Evolutionary conservation across 2,329 filamentous ascomycete genomes (phyloP), one percentile per base, ranked within the genome.

Genomic region (Aureobasidium sp.): DNA sequence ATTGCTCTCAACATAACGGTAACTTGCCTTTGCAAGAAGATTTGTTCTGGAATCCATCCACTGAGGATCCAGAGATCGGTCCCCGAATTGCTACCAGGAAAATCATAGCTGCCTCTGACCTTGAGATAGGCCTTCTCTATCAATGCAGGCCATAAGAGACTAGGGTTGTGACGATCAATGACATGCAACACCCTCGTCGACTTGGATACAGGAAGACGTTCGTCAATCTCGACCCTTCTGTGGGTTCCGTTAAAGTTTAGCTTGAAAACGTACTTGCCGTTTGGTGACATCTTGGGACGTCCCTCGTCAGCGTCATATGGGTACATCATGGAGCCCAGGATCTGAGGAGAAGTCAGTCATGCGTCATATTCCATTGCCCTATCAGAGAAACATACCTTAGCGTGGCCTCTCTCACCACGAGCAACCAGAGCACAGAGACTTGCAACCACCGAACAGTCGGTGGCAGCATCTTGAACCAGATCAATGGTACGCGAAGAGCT

Each of bases 91-190:
- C 94, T 97, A 8, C 94, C 94, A 0, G 94, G 93, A 66, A 99
- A 99, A 70, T 99, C 92, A 72, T 99, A 99, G 37, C 94, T 94
- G 32, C 94, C 94, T 61, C 93, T 85, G 11, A 97, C 85, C 77
- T 97, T 99, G 1, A 99, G 79, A 68, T 99, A 99, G 0, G 94
- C 94, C 71, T 99, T 99, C 72, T 99, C 94, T 16, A 97, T 78
- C 5, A 99, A 79, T 2, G 93, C 91, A 6, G 94, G 94, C 91
- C 93, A 97, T 14, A 97, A 76, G 14, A 95, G 79, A n/a, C 77
- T 80, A 4, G 89, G 88, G 65, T 96, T 91, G 45, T 86, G 86
- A 39, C 91, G 84, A 68, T 97, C 93, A 49, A 95, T 83, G 10
- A 97, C 92, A 72, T 96, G 91, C 3, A 99, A 82, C 6, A 88